Evolutionary conservation across 371 early-diverging fungal species (phyloP).

Genomic region (Mucor mucedo): DNA sequence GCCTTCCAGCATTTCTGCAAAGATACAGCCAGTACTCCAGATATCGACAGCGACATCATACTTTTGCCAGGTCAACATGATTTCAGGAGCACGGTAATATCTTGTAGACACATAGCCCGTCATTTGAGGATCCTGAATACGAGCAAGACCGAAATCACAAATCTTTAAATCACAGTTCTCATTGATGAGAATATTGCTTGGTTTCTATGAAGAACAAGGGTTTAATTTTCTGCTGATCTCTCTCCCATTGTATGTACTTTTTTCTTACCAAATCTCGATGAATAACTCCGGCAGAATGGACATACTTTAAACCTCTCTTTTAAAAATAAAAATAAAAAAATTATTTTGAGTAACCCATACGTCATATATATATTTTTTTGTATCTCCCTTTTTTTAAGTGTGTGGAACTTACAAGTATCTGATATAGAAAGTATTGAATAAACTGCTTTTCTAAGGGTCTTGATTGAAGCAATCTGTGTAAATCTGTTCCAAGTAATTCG

Average conservation of each 20-base stretch:
- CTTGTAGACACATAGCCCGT: slow-evolving; percentile 98
- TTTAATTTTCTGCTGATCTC: neutral
- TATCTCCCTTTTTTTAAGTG: neutral
- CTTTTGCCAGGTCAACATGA: slow-evolving; percentile 98
- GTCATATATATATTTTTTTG: slow-evolving; percentile 9
- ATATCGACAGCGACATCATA: slow-evolving; percentile 98
- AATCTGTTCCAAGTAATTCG: slow-evolving; percentile 91
- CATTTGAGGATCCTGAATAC: slow-evolving; percentile 91
- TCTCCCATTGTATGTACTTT: neutral
- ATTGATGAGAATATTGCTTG: slow-evolving; percentile 93
- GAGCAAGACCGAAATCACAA: slow-evolving; percentile 97
- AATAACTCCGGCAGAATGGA: slow-evolving; percentile 95
- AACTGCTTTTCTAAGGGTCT: slow-evolving; percentile 91
- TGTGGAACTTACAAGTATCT: slow-evolving; percentile 72
- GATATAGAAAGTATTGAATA: slow-evolving; percentile 95
- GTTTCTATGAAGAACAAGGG: slow-evolving; percentile 66
- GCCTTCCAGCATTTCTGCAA: slow-evolving; percentile 96
- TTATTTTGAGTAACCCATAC: slow-evolving; percentile 9
- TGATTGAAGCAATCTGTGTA: slow-evolving; percentile 88
- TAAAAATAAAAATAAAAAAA: slow-evolving; percentile 5
- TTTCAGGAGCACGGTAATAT: slow-evolving; percentile 99
- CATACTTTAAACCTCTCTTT: slow-evolving; percentile 86
- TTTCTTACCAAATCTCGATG: slow-evolving; percentile 87
- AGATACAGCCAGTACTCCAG: slow-evolving; percentile 99
- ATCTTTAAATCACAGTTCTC: slow-evolving; percentile 97